phyloP scores from a whole-genome alignment of 1,139 yeast genomes.

The Pichia sp. region DNA sequence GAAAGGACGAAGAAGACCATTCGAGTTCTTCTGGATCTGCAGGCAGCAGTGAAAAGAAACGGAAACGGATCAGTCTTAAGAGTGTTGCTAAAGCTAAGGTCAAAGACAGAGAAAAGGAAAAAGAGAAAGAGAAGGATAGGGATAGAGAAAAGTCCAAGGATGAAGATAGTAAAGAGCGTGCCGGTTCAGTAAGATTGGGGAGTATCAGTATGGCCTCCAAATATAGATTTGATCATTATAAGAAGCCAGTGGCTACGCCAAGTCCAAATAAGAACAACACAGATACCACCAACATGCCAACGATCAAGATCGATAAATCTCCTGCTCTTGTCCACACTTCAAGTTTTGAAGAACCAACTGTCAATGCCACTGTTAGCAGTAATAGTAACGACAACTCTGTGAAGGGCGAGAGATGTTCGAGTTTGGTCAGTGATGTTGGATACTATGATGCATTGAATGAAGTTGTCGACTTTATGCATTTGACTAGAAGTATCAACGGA shows the following conservation, averaged over 20 bases:
- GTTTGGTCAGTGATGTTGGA: constrained; percentile 3
- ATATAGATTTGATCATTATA: constrained; percentile 28
- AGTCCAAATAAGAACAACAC: background rate
- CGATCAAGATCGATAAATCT: constrained; percentile 8
- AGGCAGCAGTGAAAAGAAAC: background rate
- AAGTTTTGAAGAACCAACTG: background rate
- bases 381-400: background rate
- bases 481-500: constrained; percentile 4
- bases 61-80: background rate
- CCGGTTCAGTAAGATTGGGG: constrained; percentile 21
- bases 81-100: background rate
- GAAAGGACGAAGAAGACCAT: constrained; percentile 3
- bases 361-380: background rate
- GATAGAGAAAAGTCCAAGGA: background rate
- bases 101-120: constrained; percentile 2
- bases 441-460: constrained; percentile 14
- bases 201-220: constrained; percentile 26
- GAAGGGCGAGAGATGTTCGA: background rate
- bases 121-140: background rate
- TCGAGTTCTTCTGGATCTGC: constrained; percentile 4
- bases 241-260: background rate
- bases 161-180: constrained; percentile 12
- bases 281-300: background rate
- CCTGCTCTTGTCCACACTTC: background rate
- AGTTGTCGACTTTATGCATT: constrained; percentile 6